Evolutionary conservation across 495 filamentous ascomycete genomes (phyloP).

Genomic region (Geopyxis carbonaria): DNA sequence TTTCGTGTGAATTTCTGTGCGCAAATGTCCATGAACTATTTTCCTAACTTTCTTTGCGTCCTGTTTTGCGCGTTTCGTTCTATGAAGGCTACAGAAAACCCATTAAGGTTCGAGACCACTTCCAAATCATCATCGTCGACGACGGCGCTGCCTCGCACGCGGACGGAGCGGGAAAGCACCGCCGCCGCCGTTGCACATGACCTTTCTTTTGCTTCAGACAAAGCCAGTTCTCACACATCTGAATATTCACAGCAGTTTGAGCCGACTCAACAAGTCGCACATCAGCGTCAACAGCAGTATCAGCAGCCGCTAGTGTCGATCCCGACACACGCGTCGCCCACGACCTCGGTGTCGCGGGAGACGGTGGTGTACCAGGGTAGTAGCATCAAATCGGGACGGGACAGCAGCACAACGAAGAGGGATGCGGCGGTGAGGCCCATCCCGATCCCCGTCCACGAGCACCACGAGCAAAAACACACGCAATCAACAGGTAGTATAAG

Average conservation of each 20-base stretch:
- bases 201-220: not conserved
- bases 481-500: too few relatives aligned
- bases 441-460: not conserved
- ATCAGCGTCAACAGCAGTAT: slow-evolving; percentile 2
- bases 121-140: not conserved
- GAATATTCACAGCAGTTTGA: not conserved
- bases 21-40: slow-evolving; percentile 2
- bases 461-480: too few relatives aligned
- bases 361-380: not conserved
- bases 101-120: slow-evolving; percentile 16
- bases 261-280: slow-evolving; percentile 4
- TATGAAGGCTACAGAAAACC: slow-evolving; percentile 11
- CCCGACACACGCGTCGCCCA: too few relatives aligned
- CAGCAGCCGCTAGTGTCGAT: too few relatives aligned
- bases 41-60: slow-evolving; percentile 1
- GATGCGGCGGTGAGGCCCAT: slow-evolving; percentile 1
- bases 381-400: not conserved
- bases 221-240: slow-evolving; percentile 1
- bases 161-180: too few relatives aligned
- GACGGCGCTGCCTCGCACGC: too few relatives aligned
- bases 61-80: too few relatives aligned
- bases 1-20: too few relatives aligned
- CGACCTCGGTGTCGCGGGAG: not conserved
- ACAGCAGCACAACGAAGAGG: not conserved
- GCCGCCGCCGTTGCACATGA: not conserved